Evolutionary conservation across 495 filamentous ascomycete genomes (phyloP), one percentile per base, ranked within the genome.

Genomic region (Pseudomonodictys pantanalensis): DNA sequence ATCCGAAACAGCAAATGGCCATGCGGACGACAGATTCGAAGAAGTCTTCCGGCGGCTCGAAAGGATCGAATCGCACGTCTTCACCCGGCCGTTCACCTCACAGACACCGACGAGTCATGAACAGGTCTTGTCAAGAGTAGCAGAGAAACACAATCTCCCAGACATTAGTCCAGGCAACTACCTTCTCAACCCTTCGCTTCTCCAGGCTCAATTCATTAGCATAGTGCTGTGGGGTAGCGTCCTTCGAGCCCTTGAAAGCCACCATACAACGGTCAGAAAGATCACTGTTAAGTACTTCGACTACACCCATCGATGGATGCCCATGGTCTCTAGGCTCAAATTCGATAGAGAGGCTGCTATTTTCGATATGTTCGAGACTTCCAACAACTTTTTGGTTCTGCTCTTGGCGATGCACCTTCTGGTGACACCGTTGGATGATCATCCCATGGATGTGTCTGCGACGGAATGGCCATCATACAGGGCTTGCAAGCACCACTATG

Each of bases 41-140:
- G 49, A 52, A 46, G 30, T 60, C 30, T 53, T 60, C 20, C 57
- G 39, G 3, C 56, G 57, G 2, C 42, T 60, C 23, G 49, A 60
- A 2, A 60, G 15, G 20, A 32, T 60, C 26, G 57, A 60, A 28
- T 18, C 23, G 7, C 35, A 53, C 15, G 9, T 53, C 12, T 26
- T 55, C 20, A 17, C 52, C 12, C 23, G 23, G 25, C 11, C 29
- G 15, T n/a, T 20, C n/a, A 3, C 29, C 18, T 6, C 8, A 9
- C 18, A 41, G 49, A 38, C 2, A 4, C 9, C n/a, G 29, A 1
- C 15, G 15, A 22, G 17, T 22, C 2, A 17, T 12, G 20, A 41
- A 41, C 15, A 41, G n/a, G 35, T 11, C 5, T 12, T 50, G 2
- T 15, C 15, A 33, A 6, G 28, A 9, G 18, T 10, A 50, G 23